Percentiles rank a stretch among this genome's conserved stretches.
These are phyloP conservation scores for Fagopyrum homotropicum DNA, from an alignment of 148 eudicot species.

Conservation along the genomic window DNA sequence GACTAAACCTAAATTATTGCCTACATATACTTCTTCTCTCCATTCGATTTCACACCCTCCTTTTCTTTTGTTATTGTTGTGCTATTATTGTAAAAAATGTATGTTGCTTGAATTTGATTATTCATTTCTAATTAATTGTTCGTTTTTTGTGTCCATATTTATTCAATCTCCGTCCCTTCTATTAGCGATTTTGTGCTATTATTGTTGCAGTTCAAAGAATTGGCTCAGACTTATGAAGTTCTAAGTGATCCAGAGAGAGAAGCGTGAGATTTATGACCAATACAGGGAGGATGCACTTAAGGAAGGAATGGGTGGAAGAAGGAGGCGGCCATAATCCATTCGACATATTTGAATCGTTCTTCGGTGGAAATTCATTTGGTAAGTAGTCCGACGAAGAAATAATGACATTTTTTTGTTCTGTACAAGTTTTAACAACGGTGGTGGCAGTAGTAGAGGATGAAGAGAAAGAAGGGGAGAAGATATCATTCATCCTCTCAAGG, in stretches of 20 bases:
- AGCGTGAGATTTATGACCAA: slow-evolving; percentile 68
- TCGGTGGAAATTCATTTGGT: slow-evolving; percentile 67
- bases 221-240: slow-evolving; percentile 75
- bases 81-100: too few relatives aligned
- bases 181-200: too few relatives aligned
- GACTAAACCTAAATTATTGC: too few relatives aligned
- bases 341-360: slow-evolving; percentile 58
- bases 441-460: slow-evolving; percentile 55
- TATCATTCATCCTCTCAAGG: slow-evolving; percentile 67
- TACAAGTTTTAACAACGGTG: slow-evolving; percentile 27
- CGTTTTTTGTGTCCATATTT: too few relatives aligned
- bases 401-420: neutral
- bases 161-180: too few relatives aligned
- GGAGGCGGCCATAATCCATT: slow-evolving; percentile 65
- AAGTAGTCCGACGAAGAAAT: neutral
- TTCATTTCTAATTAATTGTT: too few relatives aligned
- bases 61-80: too few relatives aligned
- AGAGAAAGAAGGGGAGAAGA: slow-evolving; percentile 76
- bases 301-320: slow-evolving; percentile 92
- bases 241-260: slow-evolving; percentile 69
- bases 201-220: slow-evolving; percentile 55
- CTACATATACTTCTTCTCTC: too few relatives aligned
- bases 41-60: too few relatives aligned
- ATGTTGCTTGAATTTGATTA: too few relatives aligned
- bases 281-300: slow-evolving; percentile 84